Percentiles rank a stretch among this genome's conserved stretches.
Conservation (phyloP, 768 basidiomycete species). For the Tylopilus subfusipes region DNA sequence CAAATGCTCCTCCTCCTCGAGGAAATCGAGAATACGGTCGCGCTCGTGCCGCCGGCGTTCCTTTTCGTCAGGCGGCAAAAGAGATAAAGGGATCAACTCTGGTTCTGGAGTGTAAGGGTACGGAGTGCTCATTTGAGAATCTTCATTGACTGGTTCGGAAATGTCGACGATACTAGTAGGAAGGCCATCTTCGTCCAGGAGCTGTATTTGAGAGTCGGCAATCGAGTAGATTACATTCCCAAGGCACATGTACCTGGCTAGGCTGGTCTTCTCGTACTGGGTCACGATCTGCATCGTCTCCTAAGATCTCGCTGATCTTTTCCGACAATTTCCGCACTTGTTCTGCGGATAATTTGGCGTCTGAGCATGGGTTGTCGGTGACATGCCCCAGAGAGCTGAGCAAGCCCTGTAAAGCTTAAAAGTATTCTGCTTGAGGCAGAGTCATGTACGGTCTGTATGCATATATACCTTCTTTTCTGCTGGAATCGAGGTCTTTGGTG, state of each 20-base stretch:
- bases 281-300: slow-evolving; percentile 41
- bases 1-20: slow-evolving; percentile 66
- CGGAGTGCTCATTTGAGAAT: slow-evolving; percentile 16
- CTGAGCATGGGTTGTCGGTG: slow-evolving; percentile 1
- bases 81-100: slow-evolving; percentile 44
- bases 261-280: slow-evolving; percentile 44
- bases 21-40: slow-evolving; percentile 58
- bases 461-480: slow-evolving; percentile 39
- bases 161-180: slow-evolving; percentile 82
- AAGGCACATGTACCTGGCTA: slow-evolving; percentile 54
- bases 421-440: slow-evolving; percentile 8
- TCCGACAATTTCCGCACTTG: slow-evolving; percentile 54
- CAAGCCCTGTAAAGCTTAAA: slow-evolving; percentile 39
- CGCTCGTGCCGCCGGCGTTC: slow-evolving; percentile 55
- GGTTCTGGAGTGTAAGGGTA: slow-evolving; percentile 35
- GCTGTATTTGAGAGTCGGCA: slow-evolving; percentile 37
- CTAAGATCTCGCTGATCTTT: slow-evolving; percentile 52
- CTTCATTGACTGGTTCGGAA: slow-evolving; percentile 48
- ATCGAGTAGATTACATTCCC: slow-evolving; percentile 18
- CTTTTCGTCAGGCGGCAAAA: slow-evolving; percentile 44
- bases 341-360: slow-evolving; percentile 40
- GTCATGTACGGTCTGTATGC: neutral
- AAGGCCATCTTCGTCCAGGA: slow-evolving; percentile 72
- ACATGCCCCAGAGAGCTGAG: slow-evolving; percentile 35
- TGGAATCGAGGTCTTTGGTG: slow-evolving; percentile 28